Base-by-base conservation (phyloP, 768 basidiomycete species). In the Mrakia blollopis region DNA sequence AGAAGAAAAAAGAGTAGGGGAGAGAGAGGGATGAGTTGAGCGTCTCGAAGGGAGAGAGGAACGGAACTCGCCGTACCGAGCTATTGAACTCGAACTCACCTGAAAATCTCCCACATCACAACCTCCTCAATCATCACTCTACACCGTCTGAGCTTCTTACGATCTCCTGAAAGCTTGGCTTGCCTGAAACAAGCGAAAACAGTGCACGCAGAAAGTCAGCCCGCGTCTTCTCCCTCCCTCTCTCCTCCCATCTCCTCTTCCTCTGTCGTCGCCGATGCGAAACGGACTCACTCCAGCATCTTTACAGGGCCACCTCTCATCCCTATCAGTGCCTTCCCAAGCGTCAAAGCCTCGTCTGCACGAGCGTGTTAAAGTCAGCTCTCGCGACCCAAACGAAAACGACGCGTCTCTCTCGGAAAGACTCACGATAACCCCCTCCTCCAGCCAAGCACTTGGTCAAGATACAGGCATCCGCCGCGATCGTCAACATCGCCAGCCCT, bases 281-380 rank as follows among this genome's bases (percentile, higher is more conserved):
- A 37, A 54, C 39, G n/a, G 5, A 54, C 72, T 50, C 32, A 54
- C 54, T 72, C 47, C 28, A 72, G 60, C 52, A 72, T 57, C 47
- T 57, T 54, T 18, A 57, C 9, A 28, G 72, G 72, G 30, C 72
- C 72, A 2, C 72, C 72, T 60, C 72, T 60, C 72, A 72, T 72
- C 28, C 72, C 60, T 16, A 72, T 54, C 44, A 72, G 32, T 25
- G 32, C 35, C 23, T 39, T 61, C 21, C 44, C 72, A 7, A 72
- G 54, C 28, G 32, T 61, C n/a, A 72, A 39, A 10, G 50, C 52
- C 10, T 72, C 57, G 25, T 57, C 57, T 57, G 57, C 18, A 52
- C 50, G 50, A 16, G n/a, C n/a, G n/a, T n/a, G n/a, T n/a, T n/a
- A n/a, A n/a, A 41, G 39, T 41, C 11, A 11, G 6, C 39, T 41